Conservation (phyloP, 371 early-diverging fungal species). For the Apophysomyces variabilis region DNA sequence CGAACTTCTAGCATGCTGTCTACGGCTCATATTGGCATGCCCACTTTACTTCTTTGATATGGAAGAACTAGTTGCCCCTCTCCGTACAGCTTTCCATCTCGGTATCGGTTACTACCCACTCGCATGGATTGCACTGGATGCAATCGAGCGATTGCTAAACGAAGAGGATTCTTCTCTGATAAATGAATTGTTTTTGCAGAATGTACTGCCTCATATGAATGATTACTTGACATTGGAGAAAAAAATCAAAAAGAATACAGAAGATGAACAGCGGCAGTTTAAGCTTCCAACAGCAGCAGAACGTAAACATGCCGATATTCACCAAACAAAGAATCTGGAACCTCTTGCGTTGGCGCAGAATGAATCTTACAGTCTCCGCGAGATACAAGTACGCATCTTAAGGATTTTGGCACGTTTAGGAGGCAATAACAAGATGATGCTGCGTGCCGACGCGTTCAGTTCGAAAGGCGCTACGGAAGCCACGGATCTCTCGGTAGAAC, state of each 20-base stretch:
- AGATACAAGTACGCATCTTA: constrained; percentile 66
- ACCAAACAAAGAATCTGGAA: constrained; percentile 16
- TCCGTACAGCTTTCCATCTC: constrained; percentile 66
- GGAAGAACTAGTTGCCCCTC: constrained; percentile 51
- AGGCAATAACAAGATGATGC: constrained; percentile 57
- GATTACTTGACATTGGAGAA: constrained; percentile 70
- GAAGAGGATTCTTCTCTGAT: constrained; percentile 27
- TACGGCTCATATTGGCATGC: constrained; percentile 65
- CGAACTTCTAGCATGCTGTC: constrained; percentile 73
- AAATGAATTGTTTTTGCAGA: constrained; percentile 16
- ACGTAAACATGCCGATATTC: constrained; percentile 20
- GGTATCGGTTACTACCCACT: constrained; percentile 74
- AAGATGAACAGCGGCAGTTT: constrained; percentile 18
- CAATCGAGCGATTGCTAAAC: constrained; percentile 62
- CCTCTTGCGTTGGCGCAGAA: constrained; percentile 22
- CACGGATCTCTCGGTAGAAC: constrained; percentile 14
- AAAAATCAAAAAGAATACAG: constrained; percentile 23
- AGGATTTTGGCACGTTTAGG: constrained; percentile 73
- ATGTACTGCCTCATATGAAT: constrained; percentile 64
- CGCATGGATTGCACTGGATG: constrained; percentile 65
- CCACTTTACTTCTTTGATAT: constrained; percentile 66
- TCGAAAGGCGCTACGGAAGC: constrained; percentile 15
- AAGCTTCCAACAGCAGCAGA: constrained; percentile 20
- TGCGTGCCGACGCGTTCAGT: constrained; percentile 22
- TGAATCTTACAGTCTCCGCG: constrained; percentile 31